phyloP scores from a whole-genome alignment of 2,329 filamentous ascomycete species.

The Pyricularia sp. region DNA sequence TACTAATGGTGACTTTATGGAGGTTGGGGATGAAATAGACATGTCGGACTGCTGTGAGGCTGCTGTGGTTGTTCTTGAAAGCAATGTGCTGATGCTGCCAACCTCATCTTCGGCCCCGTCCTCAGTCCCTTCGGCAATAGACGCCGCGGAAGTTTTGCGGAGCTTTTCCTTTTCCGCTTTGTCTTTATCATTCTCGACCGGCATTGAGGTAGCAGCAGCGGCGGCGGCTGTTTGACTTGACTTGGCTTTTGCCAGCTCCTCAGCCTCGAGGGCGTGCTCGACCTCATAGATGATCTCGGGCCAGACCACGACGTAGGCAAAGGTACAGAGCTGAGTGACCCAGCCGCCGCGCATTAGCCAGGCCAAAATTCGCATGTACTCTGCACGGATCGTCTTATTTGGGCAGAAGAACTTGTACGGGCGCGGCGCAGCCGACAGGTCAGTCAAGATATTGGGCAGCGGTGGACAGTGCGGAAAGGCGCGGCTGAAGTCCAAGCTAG shows the following conservation, averaged over 20 bases:
- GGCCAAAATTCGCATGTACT: constrained; percentile 83
- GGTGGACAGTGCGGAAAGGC: constrained; percentile 77
- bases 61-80: neutral
- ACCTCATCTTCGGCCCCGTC: neutral
- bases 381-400: constrained; percentile 75
- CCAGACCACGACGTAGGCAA: constrained; percentile 79
- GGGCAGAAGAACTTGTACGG: constrained; percentile 80
- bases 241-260: constrained; percentile 38
- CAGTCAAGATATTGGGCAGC: constrained; percentile 77
- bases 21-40: neutral
- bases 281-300: constrained; percentile 77
- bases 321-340: constrained; percentile 88
- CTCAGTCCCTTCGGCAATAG: neutral
- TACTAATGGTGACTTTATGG: neutral
- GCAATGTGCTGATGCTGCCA: neutral
- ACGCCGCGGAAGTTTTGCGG: neutral
- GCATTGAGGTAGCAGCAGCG: neutral
- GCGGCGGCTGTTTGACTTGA: constrained; percentile 11
- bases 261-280: constrained; percentile 58
- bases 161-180: neutral
- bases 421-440: constrained; percentile 70
- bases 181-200: neutral
- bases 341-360: constrained; percentile 90
- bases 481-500: constrained; percentile 62
- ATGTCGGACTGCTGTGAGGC: neutral